Conservation (phyloP, 2,329 filamentous ascomycete genomes). For the Coniochaeta pulveracea region DNA sequence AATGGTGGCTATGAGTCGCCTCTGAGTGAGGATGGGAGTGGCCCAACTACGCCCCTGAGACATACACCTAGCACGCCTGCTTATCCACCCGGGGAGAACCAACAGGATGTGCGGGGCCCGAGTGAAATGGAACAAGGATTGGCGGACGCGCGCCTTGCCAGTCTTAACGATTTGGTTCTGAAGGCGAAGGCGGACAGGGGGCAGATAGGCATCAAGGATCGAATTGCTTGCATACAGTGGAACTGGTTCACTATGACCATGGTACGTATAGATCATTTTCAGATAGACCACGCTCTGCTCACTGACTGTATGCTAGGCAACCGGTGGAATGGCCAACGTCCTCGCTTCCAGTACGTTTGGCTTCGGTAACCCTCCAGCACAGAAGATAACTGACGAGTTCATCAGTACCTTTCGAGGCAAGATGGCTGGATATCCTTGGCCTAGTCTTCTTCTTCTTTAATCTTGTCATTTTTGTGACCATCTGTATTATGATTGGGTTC, state of each 20-base stretch:
- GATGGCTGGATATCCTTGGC: conserved; percentile 48
- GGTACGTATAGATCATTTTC: conserved; percentile 15
- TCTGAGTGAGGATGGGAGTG: too few relatives aligned
- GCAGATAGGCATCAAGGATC: conserved; percentile 31
- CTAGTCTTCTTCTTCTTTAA: conserved; percentile 53
- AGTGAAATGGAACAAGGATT: too few relatives aligned
- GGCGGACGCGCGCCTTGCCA: conserved; percentile 4
- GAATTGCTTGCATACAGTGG: conserved; percentile 49
- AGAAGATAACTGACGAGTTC: conserved; percentile 6
- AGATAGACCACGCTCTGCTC: conserved; percentile 3
- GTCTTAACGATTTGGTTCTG: conserved; percentile 9
- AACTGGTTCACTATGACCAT: conserved; percentile 68
- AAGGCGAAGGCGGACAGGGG: conserved; percentile 5
- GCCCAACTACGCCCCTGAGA: too few relatives aligned
- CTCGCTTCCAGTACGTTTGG: conserved; percentile 35
- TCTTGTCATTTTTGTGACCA: conserved; percentile 47
- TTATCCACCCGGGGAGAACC: too few relatives aligned
- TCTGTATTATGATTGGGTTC: conserved; percentile 52
- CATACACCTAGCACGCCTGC: too few relatives aligned
- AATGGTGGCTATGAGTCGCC: too few relatives aligned
- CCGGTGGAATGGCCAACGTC: conserved; percentile 45
- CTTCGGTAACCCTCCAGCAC: not conserved
- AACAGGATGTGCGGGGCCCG: not conserved
- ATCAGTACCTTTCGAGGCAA: conserved; percentile 39
- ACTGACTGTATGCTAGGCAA: conserved; percentile 26